Evolutionary conservation across 2,329 filamentous ascomycete genomes (phyloP), one percentile per base, ranked within the genome.

Genomic region (Pseudogymnoascus sp.): DNA sequence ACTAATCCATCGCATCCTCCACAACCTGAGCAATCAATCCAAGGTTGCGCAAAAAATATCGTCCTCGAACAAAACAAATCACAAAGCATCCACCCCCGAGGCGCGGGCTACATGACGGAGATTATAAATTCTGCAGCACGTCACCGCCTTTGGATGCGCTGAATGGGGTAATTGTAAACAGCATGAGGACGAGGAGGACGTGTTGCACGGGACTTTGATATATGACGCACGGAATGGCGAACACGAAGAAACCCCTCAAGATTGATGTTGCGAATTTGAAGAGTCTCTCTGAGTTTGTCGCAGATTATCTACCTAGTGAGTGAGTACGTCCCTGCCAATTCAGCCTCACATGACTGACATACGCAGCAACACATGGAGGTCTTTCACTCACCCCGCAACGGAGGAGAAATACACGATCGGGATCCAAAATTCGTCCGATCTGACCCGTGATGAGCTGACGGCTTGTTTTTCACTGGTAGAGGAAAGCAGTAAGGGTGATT

Each of bases 401-500:
- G 67, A 70, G 5, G 64, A 65, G 6, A 60, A 62, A 4, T 83
- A 81, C 71, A 65, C 69, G 0, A 66, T 87, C 35, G 69, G 68
- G 35, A 73, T 87, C n/a, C 64, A 69, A 7, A 68, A 71, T 3
- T 70, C 81, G 0, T 67, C 65, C 2, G 65, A 67, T n/a, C 70
- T 86, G 22, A 67, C 66, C 4, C 65, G 71, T 1, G 68, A 69
- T 2, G 81, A 85, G 25, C 70, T 86, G 20, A 69, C 77, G 22
- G 74, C 77, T 0, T 87, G 84, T 67, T 83, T 82, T 65, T 62
- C 69, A 18, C n/a, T 50, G 43, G 77, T 92, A 59, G 79, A 86
- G 63, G 72, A 77, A 57, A 91, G 88, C 0, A 90, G 86, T 66
- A 76, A 77, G 12, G 68, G 74, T 5, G 83, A 87, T 71, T 92